Evolutionary conservation across 257 asterid genomes (phyloP), one percentile per base, ranked within the genome.

Genomic region (Solanum boliviense): DNA sequence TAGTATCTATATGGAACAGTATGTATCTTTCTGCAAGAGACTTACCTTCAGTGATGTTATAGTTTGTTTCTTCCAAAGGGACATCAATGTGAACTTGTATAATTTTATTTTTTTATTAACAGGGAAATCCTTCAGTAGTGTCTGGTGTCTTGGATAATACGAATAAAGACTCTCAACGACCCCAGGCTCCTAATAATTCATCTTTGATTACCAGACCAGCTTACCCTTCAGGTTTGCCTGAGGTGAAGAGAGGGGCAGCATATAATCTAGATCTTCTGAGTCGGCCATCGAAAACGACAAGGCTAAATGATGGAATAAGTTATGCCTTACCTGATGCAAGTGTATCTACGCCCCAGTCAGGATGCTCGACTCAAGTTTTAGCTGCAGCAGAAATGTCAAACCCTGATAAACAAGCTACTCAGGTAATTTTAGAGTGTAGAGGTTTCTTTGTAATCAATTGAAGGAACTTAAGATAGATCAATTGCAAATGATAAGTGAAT

Each of bases 291-390:
- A 96, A 93, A 87, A 39, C 90, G 91, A 39, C 90, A 88, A 93
- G 91, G 86, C 86, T 92, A 88, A 93, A 91, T 87, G 95, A 92
- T 74, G 97, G 95, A 56, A 91, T 91, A 87, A 88, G 91, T 18
- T 91, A 94, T 88, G 88, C 90, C 32, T 83, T 91, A 52, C 89
- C 89, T 29, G 91, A 89, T 68, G 89, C 84, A 88, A 92, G 87
- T 84, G 72, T 86, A 44, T 90, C 86, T 79, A 83, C 89, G 27
- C 70, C 92, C 25, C 44, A 84, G 84, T 67, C 95, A 81, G 92
- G 92, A 75, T 91, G 92, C 23, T 58, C 94, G 83, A 89, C 93
- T 87, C 97, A 89, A 86, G 36, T 89, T 73, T 25, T 89, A 52
- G 85, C 32, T 86, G 41, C 92, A 68, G 96, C 90, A 76, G 93